Conservation (phyloP, 306 rosid species). For the Malus fusca region DNA sequence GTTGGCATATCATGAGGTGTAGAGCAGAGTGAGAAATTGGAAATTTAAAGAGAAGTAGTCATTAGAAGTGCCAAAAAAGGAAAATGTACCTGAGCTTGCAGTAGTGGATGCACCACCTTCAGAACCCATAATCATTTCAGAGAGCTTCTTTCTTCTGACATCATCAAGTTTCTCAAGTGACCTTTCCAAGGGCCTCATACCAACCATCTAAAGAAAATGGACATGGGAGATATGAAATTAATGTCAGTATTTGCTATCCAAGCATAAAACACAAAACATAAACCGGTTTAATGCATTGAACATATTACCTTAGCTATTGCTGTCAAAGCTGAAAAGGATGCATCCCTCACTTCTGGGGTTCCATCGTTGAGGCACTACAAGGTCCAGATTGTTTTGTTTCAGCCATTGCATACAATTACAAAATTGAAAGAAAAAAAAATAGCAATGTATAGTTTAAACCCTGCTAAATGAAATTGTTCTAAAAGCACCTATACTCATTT, state of each 20-base stretch:
- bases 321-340: conserved; percentile 86
- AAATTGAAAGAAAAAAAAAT: neutral
- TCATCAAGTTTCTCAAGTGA: conserved; percentile 96
- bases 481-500: neutral
- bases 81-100: conserved; percentile 56
- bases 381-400: conserved; percentile 15
- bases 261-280: neutral
- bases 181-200: conserved; percentile 95
- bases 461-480: neutral
- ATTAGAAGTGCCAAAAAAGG: conserved; percentile 8
- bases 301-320: conserved; percentile 84
- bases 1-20: conserved; percentile 39
- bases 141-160: conserved; percentile 85
- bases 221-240: conserved; percentile 15
- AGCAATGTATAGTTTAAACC: neutral
- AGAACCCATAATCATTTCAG: conserved; percentile 90
- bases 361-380: conserved; percentile 84
- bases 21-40: neutral
- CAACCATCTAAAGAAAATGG: conserved; percentile 59
- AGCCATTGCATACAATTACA: neutral
- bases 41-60: neutral
- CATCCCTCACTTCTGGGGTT: conserved; percentile 98
- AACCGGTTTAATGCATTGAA: neutral
- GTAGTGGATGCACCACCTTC: conserved; percentile 58
- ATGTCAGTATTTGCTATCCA: conserved; percentile 5